Evolutionary conservation across 129 eudicot genomes (phyloP).

Genomic region (Calendula officinalis): DNA sequence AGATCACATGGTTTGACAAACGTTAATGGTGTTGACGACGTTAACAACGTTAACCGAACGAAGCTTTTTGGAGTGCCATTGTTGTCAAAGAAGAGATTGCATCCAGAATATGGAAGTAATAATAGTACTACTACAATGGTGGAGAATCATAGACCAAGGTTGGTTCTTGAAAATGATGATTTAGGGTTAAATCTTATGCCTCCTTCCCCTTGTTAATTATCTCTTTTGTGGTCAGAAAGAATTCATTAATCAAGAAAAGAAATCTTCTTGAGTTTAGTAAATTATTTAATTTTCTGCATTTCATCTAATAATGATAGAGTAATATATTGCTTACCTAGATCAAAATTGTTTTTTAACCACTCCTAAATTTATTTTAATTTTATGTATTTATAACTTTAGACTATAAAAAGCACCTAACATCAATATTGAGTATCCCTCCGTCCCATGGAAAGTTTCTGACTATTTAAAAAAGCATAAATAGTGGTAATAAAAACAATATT

Average conservation of each 20-base stretch:
- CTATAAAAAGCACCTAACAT: too few relatives aligned
- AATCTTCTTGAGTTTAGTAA: slow-evolving; percentile 23
- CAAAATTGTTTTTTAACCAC: too few relatives aligned
- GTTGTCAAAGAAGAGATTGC: slow-evolving; percentile 76
- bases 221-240: background rate
- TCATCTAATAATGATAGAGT: too few relatives aligned
- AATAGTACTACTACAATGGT: slow-evolving; percentile 17
- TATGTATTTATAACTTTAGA: too few relatives aligned
- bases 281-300: background rate
- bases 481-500: slow-evolving; percentile 19
- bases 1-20: slow-evolving; percentile 8
- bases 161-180: slow-evolving; percentile 80
- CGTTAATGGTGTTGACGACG: slow-evolving; percentile 28
- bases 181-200: slow-evolving; percentile 96
- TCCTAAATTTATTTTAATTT: too few relatives aligned
- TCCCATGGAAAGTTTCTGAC: too few relatives aligned
- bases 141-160: slow-evolving; percentile 66
- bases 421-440: too few relatives aligned
- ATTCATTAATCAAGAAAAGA: slow-evolving; percentile 25
- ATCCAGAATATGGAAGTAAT: slow-evolving; percentile 46
- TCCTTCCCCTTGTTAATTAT: slow-evolving; percentile 61
- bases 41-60: slow-evolving; percentile 25
- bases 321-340: too few relatives aligned
- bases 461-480: background rate
- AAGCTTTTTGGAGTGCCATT: slow-evolving; percentile 87